These are phyloP conservation scores for Saccharomyces paradoxus DNA, from an alignment of 805 yeast genomes.

Conservation along the genomic window DNA sequence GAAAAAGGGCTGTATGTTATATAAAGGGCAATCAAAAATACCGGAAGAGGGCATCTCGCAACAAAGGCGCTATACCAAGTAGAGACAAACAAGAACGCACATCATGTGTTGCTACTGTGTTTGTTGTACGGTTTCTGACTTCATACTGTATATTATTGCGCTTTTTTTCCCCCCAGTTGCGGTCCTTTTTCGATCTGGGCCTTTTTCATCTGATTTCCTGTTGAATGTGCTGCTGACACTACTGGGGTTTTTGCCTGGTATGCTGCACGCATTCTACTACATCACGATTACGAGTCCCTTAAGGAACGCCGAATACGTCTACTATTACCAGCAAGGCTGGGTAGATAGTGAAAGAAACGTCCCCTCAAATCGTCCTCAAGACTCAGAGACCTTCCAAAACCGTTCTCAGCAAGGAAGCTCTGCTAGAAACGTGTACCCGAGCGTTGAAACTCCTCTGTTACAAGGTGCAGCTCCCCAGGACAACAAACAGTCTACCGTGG, in stretches of 20 bases:
- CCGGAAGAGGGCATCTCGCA: neutral
- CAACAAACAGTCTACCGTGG: neutral
- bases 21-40: neutral
- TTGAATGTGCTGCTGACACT: conserved; percentile 59
- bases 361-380: neutral
- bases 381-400: neutral
- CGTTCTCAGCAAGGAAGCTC: neutral
- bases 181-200: conserved; percentile 57
- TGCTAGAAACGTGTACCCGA: neutral
- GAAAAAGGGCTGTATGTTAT: neutral
- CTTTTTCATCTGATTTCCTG: conserved; percentile 46
- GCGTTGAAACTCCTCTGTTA: neutral
- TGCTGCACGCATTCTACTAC: conserved; percentile 52
- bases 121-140: conserved; percentile 36
- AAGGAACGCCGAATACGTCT: conserved; percentile 18
- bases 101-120: conserved; percentile 16
- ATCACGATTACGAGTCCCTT: conserved; percentile 31
- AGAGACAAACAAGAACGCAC: neutral
- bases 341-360: conserved; percentile 20
- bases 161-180: conserved; percentile 69
- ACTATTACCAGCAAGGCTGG: conserved; percentile 30
- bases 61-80: neutral
- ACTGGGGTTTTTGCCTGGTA: conserved; percentile 72
- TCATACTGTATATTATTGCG: conserved; percentile 51
- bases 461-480: neutral